phyloP scores from a whole-genome alignment of 192 early-diverging fungal species.

The Coemansia sp. region DNA sequence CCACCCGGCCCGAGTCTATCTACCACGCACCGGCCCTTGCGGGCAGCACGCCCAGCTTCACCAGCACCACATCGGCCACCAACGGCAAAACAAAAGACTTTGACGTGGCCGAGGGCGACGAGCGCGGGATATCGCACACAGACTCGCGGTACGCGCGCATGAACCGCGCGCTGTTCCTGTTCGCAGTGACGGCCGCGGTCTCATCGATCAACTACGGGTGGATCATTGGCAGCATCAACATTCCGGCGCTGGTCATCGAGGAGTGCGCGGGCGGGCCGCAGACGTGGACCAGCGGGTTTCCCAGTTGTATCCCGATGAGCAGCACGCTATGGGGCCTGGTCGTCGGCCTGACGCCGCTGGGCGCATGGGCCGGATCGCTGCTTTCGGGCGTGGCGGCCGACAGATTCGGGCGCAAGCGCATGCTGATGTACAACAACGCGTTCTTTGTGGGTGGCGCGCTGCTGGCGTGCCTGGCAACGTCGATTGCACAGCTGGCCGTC shows the following conservation, averaged over 20 bases:
- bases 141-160: slow-evolving; percentile 41
- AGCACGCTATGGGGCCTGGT: slow-evolving; percentile 59
- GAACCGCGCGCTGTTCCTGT: slow-evolving; percentile 31
- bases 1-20: neutral
- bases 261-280: slow-evolving; percentile 49
- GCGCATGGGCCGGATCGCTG: slow-evolving; percentile 77
- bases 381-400: slow-evolving; percentile 64
- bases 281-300: slow-evolving; percentile 51
- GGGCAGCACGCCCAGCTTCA: slow-evolving; percentile 16
- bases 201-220: slow-evolving; percentile 55
- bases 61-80: slow-evolving; percentile 17
- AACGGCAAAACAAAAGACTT: slow-evolving; percentile 6
- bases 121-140: slow-evolving; percentile 19
- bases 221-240: slow-evolving; percentile 54
- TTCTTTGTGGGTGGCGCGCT: slow-evolving; percentile 63
- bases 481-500: slow-evolving; percentile 48
- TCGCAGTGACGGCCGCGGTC: slow-evolving; percentile 37
- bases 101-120: slow-evolving; percentile 14
- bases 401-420: slow-evolving; percentile 64
- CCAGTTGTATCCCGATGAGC: slow-evolving; percentile 69
- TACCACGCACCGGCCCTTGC: neutral
- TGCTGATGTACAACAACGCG: slow-evolving; percentile 66
- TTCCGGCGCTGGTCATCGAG: slow-evolving; percentile 53
- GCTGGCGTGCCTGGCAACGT: slow-evolving; percentile 59
- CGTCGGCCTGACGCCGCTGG: slow-evolving; percentile 62